Percentiles rank a stretch among this genome's conserved stretches.
phyloP scores from a whole-genome alignment of 768 basidiomycete genomes.

The Lactarius hatsudake region DNA sequence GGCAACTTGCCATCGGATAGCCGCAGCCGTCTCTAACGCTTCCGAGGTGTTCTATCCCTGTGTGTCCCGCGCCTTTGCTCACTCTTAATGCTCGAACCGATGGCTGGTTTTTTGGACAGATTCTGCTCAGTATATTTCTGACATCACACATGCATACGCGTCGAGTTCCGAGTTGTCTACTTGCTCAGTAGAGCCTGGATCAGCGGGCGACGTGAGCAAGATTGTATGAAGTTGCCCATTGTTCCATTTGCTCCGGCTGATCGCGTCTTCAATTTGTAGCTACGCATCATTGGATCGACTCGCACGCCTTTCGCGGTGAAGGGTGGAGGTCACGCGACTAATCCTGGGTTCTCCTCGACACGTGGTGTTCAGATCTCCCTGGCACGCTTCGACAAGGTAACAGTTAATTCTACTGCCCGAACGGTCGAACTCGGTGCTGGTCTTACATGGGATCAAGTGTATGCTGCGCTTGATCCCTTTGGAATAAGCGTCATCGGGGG shows the following conservation, averaged over 20 bases:
- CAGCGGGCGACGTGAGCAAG: slow-evolving; percentile 18
- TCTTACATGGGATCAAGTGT: slow-evolving; percentile 30
- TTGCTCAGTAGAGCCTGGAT: slow-evolving; percentile 27
- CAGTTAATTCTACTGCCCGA: slow-evolving; percentile 1
- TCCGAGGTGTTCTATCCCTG: neutral
- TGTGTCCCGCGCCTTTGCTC: neutral
- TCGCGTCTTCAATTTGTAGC: too few relatives aligned
- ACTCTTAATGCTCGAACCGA: neutral
- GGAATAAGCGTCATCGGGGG: slow-evolving; percentile 28
- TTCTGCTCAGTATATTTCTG: neutral
- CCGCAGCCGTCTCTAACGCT: neutral
- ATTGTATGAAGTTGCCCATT: slow-evolving; percentile 16
- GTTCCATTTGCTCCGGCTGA: neutral
- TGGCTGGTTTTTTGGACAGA: neutral
- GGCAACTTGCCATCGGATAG: neutral
- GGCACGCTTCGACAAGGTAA: slow-evolving; percentile 9
- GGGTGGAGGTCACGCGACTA: too few relatives aligned
- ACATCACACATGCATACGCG: neutral
- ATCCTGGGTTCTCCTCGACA: too few relatives aligned
- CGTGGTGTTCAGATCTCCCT: too few relatives aligned
- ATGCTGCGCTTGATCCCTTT: slow-evolving; percentile 21
- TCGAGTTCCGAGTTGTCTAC: slow-evolving; percentile 12
- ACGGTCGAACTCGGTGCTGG: slow-evolving; percentile 26
- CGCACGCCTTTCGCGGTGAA: too few relatives aligned
- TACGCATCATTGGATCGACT: too few relatives aligned